Base-by-base conservation (phyloP, 345 rosid genomes). In the Ceriops zippeliana region DNA sequence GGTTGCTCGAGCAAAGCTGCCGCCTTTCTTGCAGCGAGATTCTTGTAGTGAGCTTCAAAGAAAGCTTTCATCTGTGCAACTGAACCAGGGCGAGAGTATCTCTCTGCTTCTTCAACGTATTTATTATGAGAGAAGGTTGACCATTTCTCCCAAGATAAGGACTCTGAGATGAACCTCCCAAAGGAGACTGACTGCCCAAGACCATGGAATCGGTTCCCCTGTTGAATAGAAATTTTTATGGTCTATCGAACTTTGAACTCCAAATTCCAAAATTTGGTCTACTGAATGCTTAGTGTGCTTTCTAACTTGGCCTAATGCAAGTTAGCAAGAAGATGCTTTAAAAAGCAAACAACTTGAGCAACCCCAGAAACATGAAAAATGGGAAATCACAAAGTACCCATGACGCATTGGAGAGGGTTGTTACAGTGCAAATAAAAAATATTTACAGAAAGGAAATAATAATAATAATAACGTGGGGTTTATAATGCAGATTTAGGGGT, bases 41-140 rank as follows among this genome's bases (percentile, higher is more conserved):
- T 56, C 69, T 60, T 80, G 65, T 75, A 80, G 59, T 83, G 86
- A 28, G 86, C 84, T 72, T 83, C 86, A 35, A 83, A 83, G 80
- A 80, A 83, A 32, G 86, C 84, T 67, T 80, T 83, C 74, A 75
- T 83, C 79, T 83, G 84, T 0, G 84, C 86, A 54, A 83, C 86
- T 1, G 84, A 83, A 6, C 86, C 86, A 2, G 86, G 86, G 21
- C 68, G 74, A 22, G 84, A 71, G 66, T 66, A 80, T 63, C 69
- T 80, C 77, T 83, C 82, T 1, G 86, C 86, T 46, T 83, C 86
- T 67, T 83, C 86, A 1, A 80, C 82, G 38, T 83, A 83, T 16
- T 68, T 65, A 34, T 83, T 83, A 47, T 73, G 66, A 27, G 78
- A 69, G 75, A 73, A 83, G 32, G 72, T 71, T 3, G 86, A 83